A percentile compares a stretch with the other conserved stretches of the same genome.
These are phyloP conservation scores for Leptosphaerulina australis DNA, from an alignment of 2,329 filamentous ascomycete genomes.

Conservation along the genomic window DNA sequence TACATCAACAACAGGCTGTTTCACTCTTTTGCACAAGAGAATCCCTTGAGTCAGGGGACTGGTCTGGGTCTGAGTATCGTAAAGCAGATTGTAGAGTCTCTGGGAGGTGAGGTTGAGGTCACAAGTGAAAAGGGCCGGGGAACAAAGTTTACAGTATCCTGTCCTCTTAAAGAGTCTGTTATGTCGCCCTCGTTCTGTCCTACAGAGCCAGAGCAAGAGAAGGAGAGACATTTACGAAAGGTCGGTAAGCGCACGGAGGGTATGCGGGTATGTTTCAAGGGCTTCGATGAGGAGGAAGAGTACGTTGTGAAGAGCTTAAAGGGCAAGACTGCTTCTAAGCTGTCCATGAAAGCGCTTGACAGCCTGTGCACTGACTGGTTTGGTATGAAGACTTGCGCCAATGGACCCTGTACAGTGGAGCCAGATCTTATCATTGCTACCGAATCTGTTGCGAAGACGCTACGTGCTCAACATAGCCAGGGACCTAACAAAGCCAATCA, in stretches of 20 bases:
- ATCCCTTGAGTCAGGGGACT: constrained; percentile 47
- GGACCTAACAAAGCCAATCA: constrained; percentile 23
- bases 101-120: constrained; percentile 48
- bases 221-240: constrained; percentile 31
- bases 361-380: constrained; percentile 46
- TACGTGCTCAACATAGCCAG: constrained; percentile 37
- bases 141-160: constrained; percentile 47
- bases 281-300: constrained; percentile 43
- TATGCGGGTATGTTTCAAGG: constrained; percentile 41
- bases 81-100: constrained; percentile 46
- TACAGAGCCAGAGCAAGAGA: constrained; percentile 29
- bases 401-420: constrained; percentile 16
- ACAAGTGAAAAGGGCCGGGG: constrained; percentile 44
- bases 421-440: constrained; percentile 44
- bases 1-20: constrained; percentile 47
- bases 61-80: constrained; percentile 50
- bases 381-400: constrained; percentile 36
- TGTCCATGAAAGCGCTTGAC: constrained; percentile 42
- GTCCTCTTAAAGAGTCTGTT: constrained; percentile 40
- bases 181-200: constrained; percentile 38
- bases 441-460: constrained; percentile 37
- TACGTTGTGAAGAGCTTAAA: constrained; percentile 41
- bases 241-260: constrained; percentile 38
- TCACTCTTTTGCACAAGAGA: constrained; percentile 50
- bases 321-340: constrained; percentile 39